Base-by-base conservation (phyloP, 2,329 filamentous ascomycete species). In the Leptographium wingfieldii region DNA sequence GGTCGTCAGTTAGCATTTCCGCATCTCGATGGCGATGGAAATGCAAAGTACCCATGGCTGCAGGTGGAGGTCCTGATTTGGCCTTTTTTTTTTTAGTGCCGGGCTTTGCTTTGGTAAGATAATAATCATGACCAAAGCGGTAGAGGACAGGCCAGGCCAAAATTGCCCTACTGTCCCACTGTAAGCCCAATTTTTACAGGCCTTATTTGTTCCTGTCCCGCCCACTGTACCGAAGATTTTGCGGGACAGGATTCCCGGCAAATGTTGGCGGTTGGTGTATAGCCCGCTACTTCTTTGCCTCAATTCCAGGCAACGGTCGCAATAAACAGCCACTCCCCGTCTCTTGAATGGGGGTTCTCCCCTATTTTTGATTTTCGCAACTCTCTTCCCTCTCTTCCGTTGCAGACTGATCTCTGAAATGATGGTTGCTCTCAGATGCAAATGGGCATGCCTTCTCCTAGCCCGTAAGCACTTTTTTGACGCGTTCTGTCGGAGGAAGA, bases 1-100 rank as follows among this genome's bases (percentile, higher is more conserved):
- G 70, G 63, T 68, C 68, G 70, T 74, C 72, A 69, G 73, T 69
- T 71, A 72, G 71, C 71, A 75, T 73, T 64, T 71, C 70, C 71
- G 68, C 72, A 72, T 74, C 67, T 68, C 70, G 71, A 67, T 67
- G 65, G 66, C 62, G 65, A 65, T 63, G 59, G 55, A 52, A 62
- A 35, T 35, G 54, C 53, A 59, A 46, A 63, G 64, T 66, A 60
- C 64, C 66, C 67, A 68, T 69, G 52, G 66, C 65, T 55, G 66
- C 63, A 66, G 63, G 63, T 33, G 56, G 38, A 57, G 19, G 56
- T 43, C 22, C 27, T 22, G 31, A 40, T 58, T 58, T 38, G 25
- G 19, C 29, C 31, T n/a, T 52, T 58, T 57, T 57, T 57, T 57
- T 57, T 57, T 51, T 57, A 51, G 43, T 56, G 38, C 55, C 49